A percentile compares a stretch with the other conserved stretches of the same genome.
Conservation (phyloP, 2,329 filamentous ascomycete genomes). For the Penicillium crustosum region DNA sequence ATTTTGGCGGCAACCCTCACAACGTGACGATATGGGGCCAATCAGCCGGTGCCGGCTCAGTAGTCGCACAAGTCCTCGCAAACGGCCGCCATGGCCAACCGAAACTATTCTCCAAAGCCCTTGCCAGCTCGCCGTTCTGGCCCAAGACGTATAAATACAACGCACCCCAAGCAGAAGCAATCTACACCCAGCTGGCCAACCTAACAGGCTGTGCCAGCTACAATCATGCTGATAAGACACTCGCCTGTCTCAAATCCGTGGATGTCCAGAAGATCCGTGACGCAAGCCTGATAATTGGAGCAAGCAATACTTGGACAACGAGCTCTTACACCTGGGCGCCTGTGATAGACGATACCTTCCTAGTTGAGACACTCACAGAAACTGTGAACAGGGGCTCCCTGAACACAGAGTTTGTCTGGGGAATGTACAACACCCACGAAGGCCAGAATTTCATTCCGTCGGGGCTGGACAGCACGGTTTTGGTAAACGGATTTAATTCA, state of each 20-base stretch:
- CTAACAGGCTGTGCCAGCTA: conserved; percentile 50
- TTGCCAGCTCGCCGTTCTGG: conserved; percentile 59
- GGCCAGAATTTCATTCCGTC: conserved; percentile 62
- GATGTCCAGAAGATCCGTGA: conserved; percentile 56
- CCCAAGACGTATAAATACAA: conserved; percentile 58
- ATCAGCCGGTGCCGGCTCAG: conserved; percentile 53
- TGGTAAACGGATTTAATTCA: conserved; percentile 51
- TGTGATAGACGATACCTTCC: conserved; percentile 58
- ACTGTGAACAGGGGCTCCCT: conserved; percentile 42
- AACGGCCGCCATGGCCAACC: conserved; percentile 45
- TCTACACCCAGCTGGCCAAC: conserved; percentile 51
- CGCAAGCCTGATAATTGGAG: conserved; percentile 53
- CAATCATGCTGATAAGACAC: conserved; percentile 34
- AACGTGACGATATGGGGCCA: conserved; percentile 59
- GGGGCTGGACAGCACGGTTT: conserved; percentile 42
- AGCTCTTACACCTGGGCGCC: conserved; percentile 61
- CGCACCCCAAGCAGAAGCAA: conserved; percentile 50
- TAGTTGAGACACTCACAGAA: conserved; percentile 50
- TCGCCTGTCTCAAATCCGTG: conserved; percentile 56
- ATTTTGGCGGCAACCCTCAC: conserved; percentile 55
- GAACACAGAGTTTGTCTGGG: conserved; percentile 50
- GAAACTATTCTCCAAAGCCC: conserved; percentile 51
- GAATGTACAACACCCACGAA: conserved; percentile 64
- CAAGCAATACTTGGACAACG: conserved; percentile 54
- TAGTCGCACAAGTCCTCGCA: conserved; percentile 47